Conservation (phyloP, 2,329 filamentous ascomycete species). For the Catunica adiposa region DNA sequence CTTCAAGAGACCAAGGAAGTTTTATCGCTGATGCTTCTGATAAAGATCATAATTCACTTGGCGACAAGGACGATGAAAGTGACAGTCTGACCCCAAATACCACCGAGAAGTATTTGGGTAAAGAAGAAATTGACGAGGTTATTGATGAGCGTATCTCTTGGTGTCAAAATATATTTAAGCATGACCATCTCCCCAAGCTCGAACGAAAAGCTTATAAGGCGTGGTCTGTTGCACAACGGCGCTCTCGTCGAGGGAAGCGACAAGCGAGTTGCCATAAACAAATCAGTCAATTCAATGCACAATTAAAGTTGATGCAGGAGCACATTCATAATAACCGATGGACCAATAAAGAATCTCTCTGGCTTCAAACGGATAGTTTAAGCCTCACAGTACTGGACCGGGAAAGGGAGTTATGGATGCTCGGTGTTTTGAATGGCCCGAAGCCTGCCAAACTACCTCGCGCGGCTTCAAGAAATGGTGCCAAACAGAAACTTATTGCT, state of each 20-base stretch:
- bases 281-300: conserved; percentile 27
- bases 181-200: conserved; percentile 8
- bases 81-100: neutral
- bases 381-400: conserved; percentile 49
- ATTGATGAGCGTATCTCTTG: conserved; percentile 11
- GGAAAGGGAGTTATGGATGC: conserved; percentile 34
- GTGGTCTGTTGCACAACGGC: conserved; percentile 9
- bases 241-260: neutral
- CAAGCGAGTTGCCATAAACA: conserved; percentile 27
- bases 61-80: conserved; percentile 14
- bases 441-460: conserved; percentile 15
- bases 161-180: conserved; percentile 6
- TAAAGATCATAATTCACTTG: neutral
- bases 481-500: too few relatives aligned
- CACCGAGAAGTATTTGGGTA: neutral
- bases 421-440: conserved; percentile 28
- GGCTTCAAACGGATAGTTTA: conserved; percentile 38
- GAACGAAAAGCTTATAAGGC: conserved; percentile 9
- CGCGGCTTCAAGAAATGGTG: too few relatives aligned
- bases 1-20: conserved; percentile 14
- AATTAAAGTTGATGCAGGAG: conserved; percentile 38
- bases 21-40: neutral
- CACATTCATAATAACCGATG: conserved; percentile 39
- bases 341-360: conserved; percentile 34
- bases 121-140: conserved; percentile 8